Percentiles rank a stretch among this genome's conserved stretches.
phyloP scores from a whole-genome alignment of 2,329 filamentous ascomycete genomes.

The Cladorrhinum sp. region DNA sequence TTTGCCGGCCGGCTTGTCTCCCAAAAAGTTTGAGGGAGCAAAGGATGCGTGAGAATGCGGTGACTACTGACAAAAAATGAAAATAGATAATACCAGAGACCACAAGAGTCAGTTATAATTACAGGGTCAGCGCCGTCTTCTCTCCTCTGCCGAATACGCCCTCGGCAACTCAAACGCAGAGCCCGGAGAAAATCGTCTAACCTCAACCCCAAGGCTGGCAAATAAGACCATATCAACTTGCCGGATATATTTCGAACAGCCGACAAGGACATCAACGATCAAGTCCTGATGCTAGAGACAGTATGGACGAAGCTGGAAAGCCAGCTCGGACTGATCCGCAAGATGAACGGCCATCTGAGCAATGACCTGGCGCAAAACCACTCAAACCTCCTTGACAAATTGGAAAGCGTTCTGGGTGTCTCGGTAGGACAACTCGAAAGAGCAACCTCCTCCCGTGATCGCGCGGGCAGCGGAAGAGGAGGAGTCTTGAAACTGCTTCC shows the following conservation, averaged over 20 bases:
- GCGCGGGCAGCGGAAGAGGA: too few relatives aligned
- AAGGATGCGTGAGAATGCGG: too few relatives aligned
- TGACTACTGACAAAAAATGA: too few relatives aligned
- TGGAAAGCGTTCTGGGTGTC: not conserved
- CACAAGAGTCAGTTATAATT: too few relatives aligned
- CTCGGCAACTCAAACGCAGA: conserved; percentile 9
- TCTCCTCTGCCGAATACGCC: conserved; percentile 9
- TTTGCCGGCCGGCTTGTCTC: too few relatives aligned
- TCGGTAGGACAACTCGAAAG: conserved; percentile 3
- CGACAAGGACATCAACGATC: not conserved
- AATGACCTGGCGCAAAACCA: conserved; percentile 7
- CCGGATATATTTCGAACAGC: not conserved
- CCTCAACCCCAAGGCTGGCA: not conserved
- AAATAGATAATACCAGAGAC: too few relatives aligned
- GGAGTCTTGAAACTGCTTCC: not conserved
- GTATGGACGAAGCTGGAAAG: conserved; percentile 5
- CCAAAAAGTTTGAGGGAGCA: too few relatives aligned
- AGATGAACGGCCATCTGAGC: conserved; percentile 4
- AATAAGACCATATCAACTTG: not conserved
- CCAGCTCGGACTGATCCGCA: not conserved
- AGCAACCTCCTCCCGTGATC: not conserved
- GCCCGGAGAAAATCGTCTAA: not conserved
- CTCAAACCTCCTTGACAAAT: conserved; percentile 5
- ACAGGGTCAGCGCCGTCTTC: too few relatives aligned
- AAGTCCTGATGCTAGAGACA: not conserved